A percentile compares a stretch with the other conserved stretches of the same genome.
phyloP scores from a whole-genome alignment of 164 flowering plant genomes.

The Magnolia sinica region DNA sequence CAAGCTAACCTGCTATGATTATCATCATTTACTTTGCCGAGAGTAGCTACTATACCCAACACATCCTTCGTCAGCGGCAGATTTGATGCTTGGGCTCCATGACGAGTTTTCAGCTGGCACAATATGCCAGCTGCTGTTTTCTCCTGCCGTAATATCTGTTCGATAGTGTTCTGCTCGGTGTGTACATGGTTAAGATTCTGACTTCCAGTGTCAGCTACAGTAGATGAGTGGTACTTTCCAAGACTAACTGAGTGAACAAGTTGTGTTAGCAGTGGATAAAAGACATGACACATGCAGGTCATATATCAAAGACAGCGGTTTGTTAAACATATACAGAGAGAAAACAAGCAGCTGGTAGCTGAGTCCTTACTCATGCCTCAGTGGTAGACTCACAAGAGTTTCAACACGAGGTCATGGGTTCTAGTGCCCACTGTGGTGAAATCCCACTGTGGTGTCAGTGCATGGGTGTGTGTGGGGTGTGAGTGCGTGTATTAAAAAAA shows the following conservation, averaged over 20 bases:
- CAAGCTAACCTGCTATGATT: slow-evolving; percentile 72
- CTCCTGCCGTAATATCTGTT: slow-evolving; percentile 53
- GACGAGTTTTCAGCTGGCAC: slow-evolving; percentile 47
- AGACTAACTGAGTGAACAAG: slow-evolving; percentile 40
- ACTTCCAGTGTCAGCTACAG: slow-evolving; percentile 16
- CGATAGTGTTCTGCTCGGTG: slow-evolving; percentile 45
- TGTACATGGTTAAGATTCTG: slow-evolving; percentile 25
- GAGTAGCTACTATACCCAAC: slow-evolving; percentile 74
- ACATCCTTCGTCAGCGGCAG: slow-evolving; percentile 51
- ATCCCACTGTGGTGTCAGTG: no score
- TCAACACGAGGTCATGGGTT: no score
- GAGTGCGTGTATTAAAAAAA: no score
- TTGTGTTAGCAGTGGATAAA: slow-evolving; percentile 9
- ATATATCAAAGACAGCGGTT: background rate
- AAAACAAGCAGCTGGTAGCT: background rate
- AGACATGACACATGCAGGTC: background rate
- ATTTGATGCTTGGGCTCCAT: slow-evolving; percentile 39
- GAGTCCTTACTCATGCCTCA: no score
- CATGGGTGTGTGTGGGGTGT: no score
- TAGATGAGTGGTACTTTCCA: slow-evolving; percentile 50
- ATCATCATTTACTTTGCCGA: slow-evolving; percentile 68
- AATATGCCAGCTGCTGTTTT: slow-evolving; percentile 75
- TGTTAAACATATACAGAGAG: background rate
- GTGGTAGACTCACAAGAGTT: no score
- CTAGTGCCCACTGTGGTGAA: no score